Base-by-base conservation (phyloP, 768 basidiomycete species). In the Mrakia frigida region DNA sequence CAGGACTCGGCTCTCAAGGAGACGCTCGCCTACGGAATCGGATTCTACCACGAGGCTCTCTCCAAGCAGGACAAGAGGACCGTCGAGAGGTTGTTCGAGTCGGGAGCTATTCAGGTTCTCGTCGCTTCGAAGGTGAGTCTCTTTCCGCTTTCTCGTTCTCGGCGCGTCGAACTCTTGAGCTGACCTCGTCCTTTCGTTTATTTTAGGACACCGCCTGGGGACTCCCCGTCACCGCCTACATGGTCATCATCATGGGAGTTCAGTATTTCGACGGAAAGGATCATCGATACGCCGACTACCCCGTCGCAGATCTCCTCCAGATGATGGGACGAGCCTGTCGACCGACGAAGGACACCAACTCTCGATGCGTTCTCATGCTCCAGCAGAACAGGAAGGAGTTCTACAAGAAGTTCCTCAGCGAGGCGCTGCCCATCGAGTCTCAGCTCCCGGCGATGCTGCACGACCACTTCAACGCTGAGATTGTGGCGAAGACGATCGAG, bases 191-290 rank as follows among this genome's bases (percentile, higher is more conserved):
- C 31, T 53, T 21, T 53, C 28, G 67, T 31, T 35, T 63, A 60
- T 25, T 59, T 33, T 74, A 95, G 92, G 97, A 98, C 80, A 94
- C 92, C 0, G 93, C 94, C 0, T 99, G 97, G 97, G 93, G 90
- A 81, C 86, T 99, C 10, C 95, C 97, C 0, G 89, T 97, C 25
- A 89, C 93, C 0, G 90, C 92, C 76, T 95, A 97, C 84, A 97
- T 98, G 93, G 95, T 98, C 60, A 90, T 99, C 82, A 93, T 99
- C 80, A 98, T 98, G 95, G 96, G 96, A n/a, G 94, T 98, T 0
- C 97, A 99, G 81, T 91, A 84, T 77, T 98, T 92, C 80, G 95
- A 98, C 83, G 96, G 96, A 81, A 92, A 94, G 84, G 97, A 99
- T 81, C 97, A 98, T 82, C 92, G 97, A 63, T 99, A 99, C 80